Conservation (phyloP, 345 rosid genomes). For the Rhizophora mangle region DNA sequence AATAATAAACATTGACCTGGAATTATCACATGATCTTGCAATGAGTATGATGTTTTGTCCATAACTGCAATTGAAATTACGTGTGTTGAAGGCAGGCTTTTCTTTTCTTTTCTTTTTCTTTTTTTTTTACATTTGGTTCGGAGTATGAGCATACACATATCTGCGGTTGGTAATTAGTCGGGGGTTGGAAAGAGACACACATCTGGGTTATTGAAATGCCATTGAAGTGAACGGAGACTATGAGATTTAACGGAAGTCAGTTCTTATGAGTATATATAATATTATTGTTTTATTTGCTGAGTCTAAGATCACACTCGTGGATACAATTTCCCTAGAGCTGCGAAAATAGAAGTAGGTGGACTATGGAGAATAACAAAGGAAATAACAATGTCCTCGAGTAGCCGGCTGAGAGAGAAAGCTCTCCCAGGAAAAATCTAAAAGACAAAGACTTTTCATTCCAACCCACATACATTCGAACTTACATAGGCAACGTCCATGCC, state of each 20-base stretch:
- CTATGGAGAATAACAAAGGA: neutral
- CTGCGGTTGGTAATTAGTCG: no score
- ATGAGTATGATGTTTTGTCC: conserved; percentile 1
- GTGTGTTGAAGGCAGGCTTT: neutral
- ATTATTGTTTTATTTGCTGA: no score
- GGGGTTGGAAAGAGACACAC: no score
- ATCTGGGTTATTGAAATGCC: no score
- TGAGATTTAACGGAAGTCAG: no score
- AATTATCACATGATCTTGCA: neutral
- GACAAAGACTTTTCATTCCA: conserved; percentile 23
- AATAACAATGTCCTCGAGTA: neutral
- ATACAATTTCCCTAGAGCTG: neutral
- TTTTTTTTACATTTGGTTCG: no score
- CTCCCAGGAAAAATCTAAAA: conserved; percentile 13
- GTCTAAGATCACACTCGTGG: no score
- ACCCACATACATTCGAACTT: conserved; percentile 1
- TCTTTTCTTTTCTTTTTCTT: no score
- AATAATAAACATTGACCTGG: neutral
- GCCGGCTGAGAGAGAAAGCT: conserved; percentile 29
- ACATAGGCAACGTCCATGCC: conserved; percentile 25
- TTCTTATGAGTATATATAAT: no score
- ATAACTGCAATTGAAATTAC: neutral
- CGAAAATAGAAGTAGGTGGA: conserved; percentile 8
- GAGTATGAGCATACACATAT: no score
- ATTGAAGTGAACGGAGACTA: no score